Evolutionary conservation across 225 moss, liverwort and hornwort genomes (phyloP), one percentile per base, ranked within the genome.

Genomic region (Physcomitrellopsis africana): DNA sequence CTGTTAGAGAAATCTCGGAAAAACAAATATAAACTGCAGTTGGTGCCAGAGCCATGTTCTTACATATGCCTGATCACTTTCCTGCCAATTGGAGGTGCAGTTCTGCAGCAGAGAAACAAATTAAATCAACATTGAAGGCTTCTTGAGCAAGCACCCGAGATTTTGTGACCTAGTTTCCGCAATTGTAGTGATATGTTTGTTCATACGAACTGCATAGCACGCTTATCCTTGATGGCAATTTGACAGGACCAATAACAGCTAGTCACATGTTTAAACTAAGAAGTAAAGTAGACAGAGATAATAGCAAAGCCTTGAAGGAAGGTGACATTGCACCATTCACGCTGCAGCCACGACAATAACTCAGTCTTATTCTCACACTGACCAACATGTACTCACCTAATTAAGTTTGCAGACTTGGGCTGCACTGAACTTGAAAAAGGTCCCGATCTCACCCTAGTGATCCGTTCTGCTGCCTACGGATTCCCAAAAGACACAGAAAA

Each of bases 41-140:
- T 16, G 16, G 27, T 51, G 16, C 51, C 67, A 29, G 29, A 51
- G n/a, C 46, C 19, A 22, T 52, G 14, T 24, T 72, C 81, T 81
- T 67, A 81, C 81, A 81, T 62, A 62, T 81, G 77, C 67, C 77
- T 81, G 67, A 77, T 76, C 72, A 76, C 81, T 68, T 81, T 81
- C 26, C 77, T 77, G 56, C 81, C 76, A 73, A 72, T 56, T 52
- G 67, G 32, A 58, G 77, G 66, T 81, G 72, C 76, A 81, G 72
- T 66, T 72, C 81, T 81, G 77, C 60, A 65, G 57, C 41, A 53
- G 77, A 20, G 67, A 11, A 72, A 81, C 71, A 68, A 15, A 65
- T 32, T 65, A 66, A 63, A 26, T n/a, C 67, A 37, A 10, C 29
- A 27, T 68, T 18, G 29, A 68, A 53, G 46, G 52, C 24, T 32